Percentiles rank a stretch among this genome's conserved stretches.
phyloP scores from a whole-genome alignment of 2,329 filamentous ascomycete genomes.

The Paracoccidioides brasiliensis region DNA sequence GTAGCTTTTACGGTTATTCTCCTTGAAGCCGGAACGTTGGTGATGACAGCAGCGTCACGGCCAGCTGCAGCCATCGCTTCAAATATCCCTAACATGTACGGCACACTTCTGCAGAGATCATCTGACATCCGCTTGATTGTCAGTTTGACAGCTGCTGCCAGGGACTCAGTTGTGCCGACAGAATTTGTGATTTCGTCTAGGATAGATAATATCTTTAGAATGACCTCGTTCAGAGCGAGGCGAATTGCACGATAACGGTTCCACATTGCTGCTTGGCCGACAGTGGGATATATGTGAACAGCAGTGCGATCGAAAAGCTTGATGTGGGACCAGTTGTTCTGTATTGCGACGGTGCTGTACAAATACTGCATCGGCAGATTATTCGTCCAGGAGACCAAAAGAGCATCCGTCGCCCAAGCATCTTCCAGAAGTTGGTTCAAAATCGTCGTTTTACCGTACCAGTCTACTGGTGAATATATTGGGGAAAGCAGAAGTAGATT shows the following conservation, averaged over 20 bases:
- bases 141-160: not conserved
- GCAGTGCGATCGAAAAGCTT: not conserved
- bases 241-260: slow-evolving; percentile 1
- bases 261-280: not conserved
- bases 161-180: not conserved
- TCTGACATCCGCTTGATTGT: not conserved
- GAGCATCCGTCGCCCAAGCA: not conserved
- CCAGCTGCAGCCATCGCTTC: not conserved
- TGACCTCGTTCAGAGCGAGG: not conserved
- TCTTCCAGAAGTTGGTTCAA: not conserved
- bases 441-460: not conserved
- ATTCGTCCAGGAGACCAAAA: not conserved
- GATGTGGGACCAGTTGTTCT: not conserved
- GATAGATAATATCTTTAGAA: not conserved
- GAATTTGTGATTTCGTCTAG: not conserved
- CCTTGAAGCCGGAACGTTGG: not conserved
- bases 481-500: not conserved
- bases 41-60: not conserved
- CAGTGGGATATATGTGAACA: not conserved
- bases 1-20: not conserved
- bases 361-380: not conserved
- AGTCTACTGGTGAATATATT: not conserved
- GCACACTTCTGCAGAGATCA: not conserved
- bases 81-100: not conserved
- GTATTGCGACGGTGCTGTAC: not conserved